phyloP scores from a whole-genome alignment of 768 basidiomycete species.

The Pleurotus ostreatus region DNA sequence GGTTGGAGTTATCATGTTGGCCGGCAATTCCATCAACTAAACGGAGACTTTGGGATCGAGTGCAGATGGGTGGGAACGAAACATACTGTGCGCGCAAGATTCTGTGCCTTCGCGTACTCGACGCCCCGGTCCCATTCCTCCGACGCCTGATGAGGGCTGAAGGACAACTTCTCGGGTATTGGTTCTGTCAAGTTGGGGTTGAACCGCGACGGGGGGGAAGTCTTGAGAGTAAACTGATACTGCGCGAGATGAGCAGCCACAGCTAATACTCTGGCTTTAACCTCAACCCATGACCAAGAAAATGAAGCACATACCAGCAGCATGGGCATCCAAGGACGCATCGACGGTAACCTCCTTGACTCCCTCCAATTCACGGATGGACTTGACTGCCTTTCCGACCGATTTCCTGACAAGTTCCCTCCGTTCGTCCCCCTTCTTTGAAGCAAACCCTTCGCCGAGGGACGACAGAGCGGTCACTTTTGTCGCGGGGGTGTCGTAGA shows the following conservation, averaged over 20 bases:
- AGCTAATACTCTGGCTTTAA: conserved; percentile 34
- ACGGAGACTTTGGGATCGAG: neutral
- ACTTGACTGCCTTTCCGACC: conserved; percentile 70
- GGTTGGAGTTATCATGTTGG: conserved; percentile 79
- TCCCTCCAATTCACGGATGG: conserved; percentile 56
- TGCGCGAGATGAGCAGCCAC: conserved; percentile 74
- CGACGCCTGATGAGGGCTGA: conserved; percentile 43
- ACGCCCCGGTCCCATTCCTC: conserved; percentile 72
- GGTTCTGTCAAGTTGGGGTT: conserved; percentile 55
- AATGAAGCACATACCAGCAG: conserved; percentile 51
- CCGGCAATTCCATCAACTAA: conserved; percentile 82
- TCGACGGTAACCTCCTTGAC: conserved; percentile 63
- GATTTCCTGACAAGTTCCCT: conserved; percentile 70
- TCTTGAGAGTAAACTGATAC: conserved; percentile 79
- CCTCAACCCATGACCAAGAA: neutral
- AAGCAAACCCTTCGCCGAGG: conserved; percentile 50
- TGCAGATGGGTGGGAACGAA: no score
- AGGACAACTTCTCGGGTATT: conserved; percentile 43
- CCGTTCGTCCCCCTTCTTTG: conserved; percentile 40
- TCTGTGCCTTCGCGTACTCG: conserved; percentile 73
- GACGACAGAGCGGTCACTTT: conserved; percentile 54
- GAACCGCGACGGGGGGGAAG: conserved; percentile 60
- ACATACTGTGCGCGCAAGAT: conserved; percentile 70
- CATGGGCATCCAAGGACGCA: conserved; percentile 65
- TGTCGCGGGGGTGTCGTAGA: conserved; percentile 50